Evolutionary conservation across 2,329 filamentous ascomycete genomes (phyloP), one percentile per base, ranked within the genome.

Genomic region (Cladobotryum protrusum): DNA sequence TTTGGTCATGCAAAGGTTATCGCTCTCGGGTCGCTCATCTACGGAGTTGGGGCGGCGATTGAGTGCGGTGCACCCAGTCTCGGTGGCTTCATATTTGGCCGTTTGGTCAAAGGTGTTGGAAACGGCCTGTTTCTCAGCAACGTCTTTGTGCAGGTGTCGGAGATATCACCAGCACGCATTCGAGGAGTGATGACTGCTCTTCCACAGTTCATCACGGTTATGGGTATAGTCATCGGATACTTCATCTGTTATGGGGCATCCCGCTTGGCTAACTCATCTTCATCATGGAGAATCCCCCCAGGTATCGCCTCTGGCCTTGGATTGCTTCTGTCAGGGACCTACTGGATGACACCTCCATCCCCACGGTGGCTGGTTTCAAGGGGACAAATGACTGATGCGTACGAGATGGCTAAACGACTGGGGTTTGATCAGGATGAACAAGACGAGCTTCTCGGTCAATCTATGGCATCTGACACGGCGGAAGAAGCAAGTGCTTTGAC

Each of bases 181-280:
- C 68, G 81, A 19, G 80, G 79, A 2, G 65, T 72, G 3, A 64
- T 83, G 50, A 74, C 76, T 0, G 74, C 78, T 0, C 60, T 74
- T 1, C 75, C 78, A 1, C 79, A 83, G 54, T 67, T 82, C n/a
- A 54, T 75, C 2, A 77, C 75, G 33, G 74, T 73, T 0, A 47
- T 71, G 2, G 80, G 78, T 0, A 59, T 84, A 0, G 73, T 76
- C 2, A 54, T 69, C 0, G 82, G 81, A 0, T 85, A 78, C 58
- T 84, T 85, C 57, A 75, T 72, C 6, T 82, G 78, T 57, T 84
- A 85, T 54, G 81, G 78, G 12, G 77, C 76, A 8, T 67, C 73
- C 0, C 58, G 64, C 1, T 65, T 81, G 1, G 52, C 54, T 0
- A 46, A 59, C 0, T 72, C 71, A 1, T 74, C 75, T 0, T 58